Evolutionary conservation across 306 rosid species (phyloP).

Genomic region (Quercus alba): DNA sequence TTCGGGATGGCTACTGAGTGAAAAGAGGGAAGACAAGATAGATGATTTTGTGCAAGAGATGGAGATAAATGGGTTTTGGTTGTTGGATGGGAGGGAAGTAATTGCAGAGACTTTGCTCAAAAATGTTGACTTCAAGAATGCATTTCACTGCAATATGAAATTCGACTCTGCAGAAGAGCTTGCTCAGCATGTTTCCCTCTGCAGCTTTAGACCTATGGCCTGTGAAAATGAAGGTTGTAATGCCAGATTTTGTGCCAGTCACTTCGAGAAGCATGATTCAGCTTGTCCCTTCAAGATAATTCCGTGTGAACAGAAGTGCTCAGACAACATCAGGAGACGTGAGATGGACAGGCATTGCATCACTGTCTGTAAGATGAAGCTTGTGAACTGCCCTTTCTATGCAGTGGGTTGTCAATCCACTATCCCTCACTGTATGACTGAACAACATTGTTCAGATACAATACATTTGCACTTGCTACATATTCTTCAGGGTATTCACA

Average conservation of each 20-base stretch:
- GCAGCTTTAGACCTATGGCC: constrained; percentile 51
- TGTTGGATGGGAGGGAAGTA: constrained; percentile 54
- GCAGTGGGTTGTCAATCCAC: constrained; percentile 66
- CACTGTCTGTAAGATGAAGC: constrained; percentile 84
- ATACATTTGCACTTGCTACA: constrained; percentile 52
- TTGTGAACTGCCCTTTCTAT: constrained; percentile 79
- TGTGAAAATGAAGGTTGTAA: constrained; percentile 70
- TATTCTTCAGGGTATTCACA: constrained; percentile 53
- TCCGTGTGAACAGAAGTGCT: constrained; percentile 77
- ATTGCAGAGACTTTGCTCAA: constrained; percentile 45
- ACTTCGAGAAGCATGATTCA: constrained; percentile 61
- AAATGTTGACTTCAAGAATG: constrained; percentile 70
- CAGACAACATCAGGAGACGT: constrained; percentile 59
- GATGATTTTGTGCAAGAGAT: constrained; percentile 85
- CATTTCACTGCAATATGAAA: constrained; percentile 53
- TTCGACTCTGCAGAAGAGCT: constrained; percentile 48
- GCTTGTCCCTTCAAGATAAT: constrained; percentile 75
- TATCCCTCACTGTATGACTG: constrained; percentile 48
- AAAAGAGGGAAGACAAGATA: constrained; percentile 80
- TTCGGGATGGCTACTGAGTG: constrained; percentile 74
- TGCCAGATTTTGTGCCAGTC: constrained; percentile 50
- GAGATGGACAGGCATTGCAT: constrained; percentile 92
- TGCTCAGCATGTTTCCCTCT: constrained; percentile 38
- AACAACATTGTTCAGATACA: constrained; percentile 48
- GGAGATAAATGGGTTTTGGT: constrained; percentile 72